Evolutionary conservation across 2,329 filamentous ascomycete genomes (phyloP).

Genomic region (Colletotrichum gloeosporioides): DNA sequence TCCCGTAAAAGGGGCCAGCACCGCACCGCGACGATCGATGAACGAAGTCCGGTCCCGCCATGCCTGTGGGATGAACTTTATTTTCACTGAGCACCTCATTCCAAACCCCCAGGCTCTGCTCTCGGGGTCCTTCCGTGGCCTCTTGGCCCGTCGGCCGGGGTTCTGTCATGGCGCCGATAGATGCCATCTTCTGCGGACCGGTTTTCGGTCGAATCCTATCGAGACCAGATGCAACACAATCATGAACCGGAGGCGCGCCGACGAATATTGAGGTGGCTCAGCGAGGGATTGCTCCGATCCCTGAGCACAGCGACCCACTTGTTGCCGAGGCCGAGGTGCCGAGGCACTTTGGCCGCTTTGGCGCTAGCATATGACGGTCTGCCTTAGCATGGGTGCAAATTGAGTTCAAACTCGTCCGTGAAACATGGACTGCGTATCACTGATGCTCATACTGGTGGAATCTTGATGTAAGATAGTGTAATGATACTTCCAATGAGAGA

Average conservation of each 20-base stretch:
- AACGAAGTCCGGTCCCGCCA: not conserved
- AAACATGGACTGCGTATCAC: not conserved
- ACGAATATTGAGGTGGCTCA: not conserved
- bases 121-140: not conserved
- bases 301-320: not conserved
- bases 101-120: not conserved
- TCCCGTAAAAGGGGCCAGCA: not conserved
- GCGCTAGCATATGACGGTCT: not conserved
- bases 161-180: not conserved
- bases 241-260: not conserved
- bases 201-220: not conserved
- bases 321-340: conserved; percentile 12
- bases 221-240: not conserved
- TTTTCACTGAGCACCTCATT: not conserved
- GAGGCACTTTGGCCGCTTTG: not conserved
- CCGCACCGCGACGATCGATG: not conserved
- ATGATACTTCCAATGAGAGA: not conserved
- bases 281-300: not conserved
- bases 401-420: not conserved
- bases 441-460: not conserved
- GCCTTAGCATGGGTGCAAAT: not conserved
- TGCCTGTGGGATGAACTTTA: not conserved
- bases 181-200: not conserved
- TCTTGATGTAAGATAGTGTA: not conserved
- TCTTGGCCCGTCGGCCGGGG: not conserved